Evolutionary conservation across 2,329 filamentous ascomycete species (phyloP).

Genomic region (Sphaceloma murrayae): DNA sequence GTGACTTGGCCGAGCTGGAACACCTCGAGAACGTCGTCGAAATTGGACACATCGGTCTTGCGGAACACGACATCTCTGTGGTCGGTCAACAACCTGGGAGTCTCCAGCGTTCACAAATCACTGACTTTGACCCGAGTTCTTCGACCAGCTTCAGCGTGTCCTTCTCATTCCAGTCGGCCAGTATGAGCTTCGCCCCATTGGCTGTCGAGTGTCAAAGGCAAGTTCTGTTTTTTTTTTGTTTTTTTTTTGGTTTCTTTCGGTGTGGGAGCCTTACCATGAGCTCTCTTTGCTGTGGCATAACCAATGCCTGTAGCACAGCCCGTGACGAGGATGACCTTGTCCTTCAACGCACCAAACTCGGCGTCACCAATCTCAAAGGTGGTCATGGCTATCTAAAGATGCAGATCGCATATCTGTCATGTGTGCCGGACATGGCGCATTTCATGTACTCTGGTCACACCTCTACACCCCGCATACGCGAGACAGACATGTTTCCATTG

Average conservation of each 20-base stretch:
- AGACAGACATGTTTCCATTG: too few relatives aligned
- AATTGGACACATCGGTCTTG: constrained; percentile 35
- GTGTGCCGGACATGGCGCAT: too few relatives aligned
- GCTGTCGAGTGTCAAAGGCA: too few relatives aligned
- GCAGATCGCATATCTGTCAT: too few relatives aligned
- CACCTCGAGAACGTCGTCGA: constrained; percentile 36
- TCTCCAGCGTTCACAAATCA: background rate
- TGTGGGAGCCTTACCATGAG: background rate
- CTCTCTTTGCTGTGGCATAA: background rate
- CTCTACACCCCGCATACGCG: too few relatives aligned
- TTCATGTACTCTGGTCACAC: too few relatives aligned
- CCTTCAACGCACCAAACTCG: background rate
- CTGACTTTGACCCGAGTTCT: background rate
- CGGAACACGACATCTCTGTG: background rate
- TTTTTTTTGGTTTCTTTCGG: too few relatives aligned
- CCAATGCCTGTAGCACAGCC: constrained; percentile 7
- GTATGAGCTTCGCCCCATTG: background rate
- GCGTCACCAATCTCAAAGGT: background rate
- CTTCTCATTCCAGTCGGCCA: constrained; percentile 7
- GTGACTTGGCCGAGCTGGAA: constrained; percentile 37
- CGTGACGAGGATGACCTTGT: constrained; percentile 1
- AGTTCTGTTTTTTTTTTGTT: too few relatives aligned
- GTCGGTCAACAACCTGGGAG: background rate
- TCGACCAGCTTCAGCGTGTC: background rate
- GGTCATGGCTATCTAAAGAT: too few relatives aligned